Evolutionary conservation across 768 basidiomycete genomes (phyloP).

Genomic region (Pleurotus djamor): DNA sequence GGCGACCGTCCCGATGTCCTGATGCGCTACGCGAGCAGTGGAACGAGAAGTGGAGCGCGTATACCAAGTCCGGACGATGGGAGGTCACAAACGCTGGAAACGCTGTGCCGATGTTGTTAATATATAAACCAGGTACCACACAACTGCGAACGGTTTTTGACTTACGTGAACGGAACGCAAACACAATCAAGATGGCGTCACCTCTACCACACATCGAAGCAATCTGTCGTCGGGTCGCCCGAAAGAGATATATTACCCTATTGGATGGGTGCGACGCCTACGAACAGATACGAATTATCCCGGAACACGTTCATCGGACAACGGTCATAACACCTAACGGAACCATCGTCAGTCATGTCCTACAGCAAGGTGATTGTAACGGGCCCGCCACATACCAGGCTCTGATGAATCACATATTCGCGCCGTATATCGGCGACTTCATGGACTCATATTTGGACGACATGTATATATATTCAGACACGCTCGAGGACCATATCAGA

Average conservation of each 20-base stretch:
- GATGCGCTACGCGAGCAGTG: conserved; percentile 18
- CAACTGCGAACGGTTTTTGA: conserved; percentile 33
- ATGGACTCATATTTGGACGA: conserved; percentile 31
- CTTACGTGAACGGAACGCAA: conserved; percentile 30
- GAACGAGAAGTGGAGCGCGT: conserved; percentile 18
- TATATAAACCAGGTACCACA: conserved; percentile 23
- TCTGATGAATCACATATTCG: conserved; percentile 30
- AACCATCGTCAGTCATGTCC: conserved; percentile 24
- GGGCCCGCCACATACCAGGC: conserved; percentile 33
- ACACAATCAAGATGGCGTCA: conserved; percentile 30
- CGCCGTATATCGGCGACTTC: conserved; percentile 20
- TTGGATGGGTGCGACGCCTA: conserved; percentile 39
- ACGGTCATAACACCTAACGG: conserved; percentile 25
- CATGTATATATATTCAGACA: conserved; percentile 30
- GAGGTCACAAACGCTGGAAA: conserved; percentile 4
- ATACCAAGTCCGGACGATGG: conserved; percentile 24
- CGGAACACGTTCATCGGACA: conserved; percentile 19
- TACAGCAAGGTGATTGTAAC: conserved; percentile 27
- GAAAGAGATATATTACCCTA: conserved; percentile 21
- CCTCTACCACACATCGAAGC: conserved; percentile 39
- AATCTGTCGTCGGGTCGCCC: conserved; percentile 29
- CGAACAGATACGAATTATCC: conserved; percentile 29
- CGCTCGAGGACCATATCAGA: conserved; percentile 26
- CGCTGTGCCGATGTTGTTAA: conserved; percentile 13
- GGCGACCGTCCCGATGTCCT: conserved; percentile 19